A percentile compares a stretch with the other conserved stretches of the same genome.
Conservation (phyloP, 176 grass and related monocot species). For the Thinopyrum elongatum region DNA sequence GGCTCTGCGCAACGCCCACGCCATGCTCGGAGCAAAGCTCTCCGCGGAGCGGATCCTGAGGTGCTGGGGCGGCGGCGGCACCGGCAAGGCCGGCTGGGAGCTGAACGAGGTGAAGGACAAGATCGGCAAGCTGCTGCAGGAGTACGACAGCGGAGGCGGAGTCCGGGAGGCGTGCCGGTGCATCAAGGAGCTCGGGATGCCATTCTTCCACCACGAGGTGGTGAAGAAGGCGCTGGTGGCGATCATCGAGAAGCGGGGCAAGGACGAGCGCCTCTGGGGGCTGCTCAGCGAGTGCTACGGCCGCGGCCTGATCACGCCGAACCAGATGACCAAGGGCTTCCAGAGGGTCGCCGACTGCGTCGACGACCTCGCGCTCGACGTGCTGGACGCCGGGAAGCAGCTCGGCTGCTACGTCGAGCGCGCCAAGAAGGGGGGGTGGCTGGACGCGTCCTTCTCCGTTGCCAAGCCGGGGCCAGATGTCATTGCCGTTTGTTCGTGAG, state of each 20-base stretch:
- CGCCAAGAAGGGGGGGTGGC: constrained; percentile 63
- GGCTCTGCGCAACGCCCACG: constrained; percentile 46
- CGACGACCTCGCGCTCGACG: constrained; percentile 77
- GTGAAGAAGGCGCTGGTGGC: constrained; percentile 77
- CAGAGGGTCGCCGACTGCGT: constrained; percentile 53
- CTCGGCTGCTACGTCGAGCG: constrained; percentile 53
- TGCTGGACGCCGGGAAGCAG: constrained; percentile 57
- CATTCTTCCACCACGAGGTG: constrained; percentile 89
- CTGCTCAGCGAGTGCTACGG: constrained; percentile 66
- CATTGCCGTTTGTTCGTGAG: constrained; percentile 26
- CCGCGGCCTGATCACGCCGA: constrained; percentile 60
- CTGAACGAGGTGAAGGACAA: constrained; percentile 67
- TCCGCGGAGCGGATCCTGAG: constrained; percentile 71
- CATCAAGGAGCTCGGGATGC: constrained; percentile 80
- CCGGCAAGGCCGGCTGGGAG: constrained; percentile 57
- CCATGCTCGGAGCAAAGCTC: constrained; percentile 52
- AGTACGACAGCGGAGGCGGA: constrained; percentile 75
- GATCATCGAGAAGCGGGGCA: constrained; percentile 74
- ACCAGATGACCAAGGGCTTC: constrained; percentile 78
- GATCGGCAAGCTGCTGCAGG: constrained; percentile 64
- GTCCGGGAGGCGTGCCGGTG: constrained; percentile 59
- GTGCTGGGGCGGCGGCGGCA: constrained; percentile 74
- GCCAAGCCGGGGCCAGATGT: constrained; percentile 14
- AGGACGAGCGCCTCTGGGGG: constrained; percentile 45
- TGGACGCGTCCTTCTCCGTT: constrained; percentile 40